These are phyloP conservation scores for Solanum chacoense DNA, from an alignment of 305 asterid species.

Conservation along the genomic window DNA sequence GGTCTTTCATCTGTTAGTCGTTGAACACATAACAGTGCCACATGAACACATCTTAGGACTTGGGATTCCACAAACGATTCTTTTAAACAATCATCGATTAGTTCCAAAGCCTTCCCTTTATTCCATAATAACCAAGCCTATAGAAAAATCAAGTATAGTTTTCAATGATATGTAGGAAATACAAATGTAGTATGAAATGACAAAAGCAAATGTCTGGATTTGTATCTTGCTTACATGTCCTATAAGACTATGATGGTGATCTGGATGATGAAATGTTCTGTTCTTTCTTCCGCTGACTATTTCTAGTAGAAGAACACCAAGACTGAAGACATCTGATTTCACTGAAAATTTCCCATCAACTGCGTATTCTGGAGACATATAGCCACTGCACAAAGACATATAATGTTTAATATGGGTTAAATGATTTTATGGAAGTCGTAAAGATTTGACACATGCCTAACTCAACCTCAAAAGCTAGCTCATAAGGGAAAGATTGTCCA, in stretches of 20 bases:
- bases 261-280: slow-evolving; percentile 9
- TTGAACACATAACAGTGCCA: slow-evolving; percentile 29
- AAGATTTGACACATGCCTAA: neutral
- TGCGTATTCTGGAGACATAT: slow-evolving; percentile 41
- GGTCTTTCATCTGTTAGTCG: slow-evolving; percentile 18
- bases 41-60: slow-evolving; percentile 25
- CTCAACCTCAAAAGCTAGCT: neutral
- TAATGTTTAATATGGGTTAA: neutral
- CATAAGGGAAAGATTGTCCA: neutral
- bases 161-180: neutral
- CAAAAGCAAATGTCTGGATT: neutral
- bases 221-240: slow-evolving; percentile 25
- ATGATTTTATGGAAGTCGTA: neutral
- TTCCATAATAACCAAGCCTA: slow-evolving; percentile 34
- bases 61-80: slow-evolving; percentile 9
- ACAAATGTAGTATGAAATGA: neutral
- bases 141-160: neutral
- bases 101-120: slow-evolving; percentile 9
- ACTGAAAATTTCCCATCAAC: slow-evolving; percentile 31
- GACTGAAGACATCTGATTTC: slow-evolving; percentile 31
- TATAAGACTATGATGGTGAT: slow-evolving; percentile 21
- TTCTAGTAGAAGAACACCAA: slow-evolving; percentile 33
- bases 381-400: slow-evolving; percentile 4
- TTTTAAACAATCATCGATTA: slow-evolving; percentile 13
- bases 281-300: slow-evolving; percentile 30